Base-by-base conservation (phyloP, 305 asterid genomes). In the Fraxinus latifolia region DNA sequence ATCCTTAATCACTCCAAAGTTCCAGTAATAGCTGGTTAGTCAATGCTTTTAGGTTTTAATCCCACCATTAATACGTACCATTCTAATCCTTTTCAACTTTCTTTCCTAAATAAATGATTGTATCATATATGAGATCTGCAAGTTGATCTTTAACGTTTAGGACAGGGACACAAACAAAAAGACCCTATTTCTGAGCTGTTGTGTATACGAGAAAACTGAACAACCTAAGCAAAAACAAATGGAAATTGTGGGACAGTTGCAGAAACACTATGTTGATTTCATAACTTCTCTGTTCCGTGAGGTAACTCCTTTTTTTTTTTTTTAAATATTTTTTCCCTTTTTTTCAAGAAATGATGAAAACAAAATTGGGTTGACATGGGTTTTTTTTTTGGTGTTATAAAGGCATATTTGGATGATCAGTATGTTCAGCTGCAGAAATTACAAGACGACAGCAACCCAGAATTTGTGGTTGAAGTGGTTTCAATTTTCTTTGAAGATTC, bases 381-480 rank as follows among this genome's bases (percentile, higher is more conserved):
- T 81, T 67, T 3, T n/a, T 32, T 32, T 27, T 53, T 53, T 25
- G 27, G 60, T 74, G 72, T 77, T 50, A 17, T 9, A 79, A 82
- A 91, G 97, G 89, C 92, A 9, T 87, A 86, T 71, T 82, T 93
- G 90, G 95, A 93, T 79, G 97, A 89, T 55, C 96, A 91, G 87
- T 93, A 89, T 78, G 31, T 81, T n/a, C 94, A 91, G 91, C 87
- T 93, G 3, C 96, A 91, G 83, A 87, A 91, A 74, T 86, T 93
- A 83, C 96, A 91, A 90, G 97, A 91, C 85, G 94, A 93, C 85
- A 90, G 91, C 91, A 91, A 89, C 83, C 97, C 97, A 6, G 90
- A 89, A 75, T 93, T 93, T 82, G 96, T 91, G 19, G 83, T 88
- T 79, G 96, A 91, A 85, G 95, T 93, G 14, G 88, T 93, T 62